Base-by-base conservation (phyloP, 2,329 filamentous ascomycete genomes). In the Paracorniculantispora psalliotae region DNA sequence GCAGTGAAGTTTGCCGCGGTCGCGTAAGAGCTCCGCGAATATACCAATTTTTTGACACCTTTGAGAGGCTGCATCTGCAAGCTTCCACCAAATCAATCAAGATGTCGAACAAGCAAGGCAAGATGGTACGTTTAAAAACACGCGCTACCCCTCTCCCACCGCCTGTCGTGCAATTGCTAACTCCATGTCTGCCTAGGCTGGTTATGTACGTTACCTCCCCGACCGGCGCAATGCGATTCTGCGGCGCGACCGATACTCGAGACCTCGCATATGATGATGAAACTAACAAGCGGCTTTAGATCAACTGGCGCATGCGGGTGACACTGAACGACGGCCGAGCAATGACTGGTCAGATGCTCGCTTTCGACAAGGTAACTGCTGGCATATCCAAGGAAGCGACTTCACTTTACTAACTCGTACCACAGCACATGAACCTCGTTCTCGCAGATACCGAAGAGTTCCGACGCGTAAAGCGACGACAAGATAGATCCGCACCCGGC, bases 291-390 rank as follows among this genome's bases (percentile, higher is more conserved):
- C 37, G 13, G 13, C 44, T n/a, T 39, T 63, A 97, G 94, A 96
- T 99, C 83, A 97, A 99, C 81, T 97, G 96, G 82, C 91, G 93
- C 77, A 97, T 99, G 92, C 89, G 93, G 73, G 89, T 97, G 65
- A 97, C 92, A 59, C 83, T 99, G 74, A 91, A 91, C 71, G 94
- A 99, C 79, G 91, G 91, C 65, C 88, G 94, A 71, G 91, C 97
- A 75, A 96, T 99, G 87, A 92, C 92, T 43, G 94, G 92, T 63
- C 92, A 97, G 76, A 96, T 99, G 91, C 85, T 99, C 67, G 94
- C 94, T 57, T 99, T 97, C 71, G 94, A 99, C 77, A 97, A 97
- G 85, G 91, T 93, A 77, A 60, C 67, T 61, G 10, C 55, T 15
- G 19, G 30, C 67, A 68, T 10, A 35, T 37, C 26, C 4, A 19